These are phyloP conservation scores for Aspergillus ruber DNA, from an alignment of 2,329 filamentous ascomycete species.

Conservation along the genomic window DNA sequence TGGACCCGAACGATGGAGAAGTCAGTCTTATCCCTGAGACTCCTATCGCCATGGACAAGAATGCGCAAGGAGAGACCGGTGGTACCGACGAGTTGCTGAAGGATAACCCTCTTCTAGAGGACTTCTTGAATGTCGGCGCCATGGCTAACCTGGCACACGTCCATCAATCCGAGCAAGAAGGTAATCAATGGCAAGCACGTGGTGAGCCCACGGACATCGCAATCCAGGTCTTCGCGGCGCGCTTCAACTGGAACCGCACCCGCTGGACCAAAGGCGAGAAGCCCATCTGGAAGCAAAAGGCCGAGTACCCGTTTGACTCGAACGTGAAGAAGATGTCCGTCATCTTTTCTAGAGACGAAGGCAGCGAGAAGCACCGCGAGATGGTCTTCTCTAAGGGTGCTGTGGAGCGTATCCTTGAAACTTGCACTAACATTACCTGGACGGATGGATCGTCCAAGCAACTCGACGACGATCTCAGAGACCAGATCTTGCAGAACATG, in stretches of 20 bases:
- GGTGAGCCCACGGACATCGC: constrained; percentile 68
- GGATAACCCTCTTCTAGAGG: constrained; percentile 44
- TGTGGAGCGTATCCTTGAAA: constrained; percentile 61
- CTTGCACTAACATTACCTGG: constrained; percentile 51
- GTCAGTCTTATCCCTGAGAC: constrained; percentile 35
- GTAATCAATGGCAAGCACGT: constrained; percentile 52
- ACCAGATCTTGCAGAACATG: constrained; percentile 61
- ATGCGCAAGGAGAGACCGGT: constrained; percentile 19
- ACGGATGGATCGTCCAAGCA: constrained; percentile 33
- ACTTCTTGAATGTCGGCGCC: constrained; percentile 57
- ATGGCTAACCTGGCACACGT: constrained; percentile 61
- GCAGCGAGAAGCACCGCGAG: constrained; percentile 15
- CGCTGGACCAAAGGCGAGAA: constrained; percentile 46
- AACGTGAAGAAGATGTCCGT: constrained; percentile 72
- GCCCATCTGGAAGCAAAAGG: constrained; percentile 52
- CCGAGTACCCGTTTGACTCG: constrained; percentile 69
- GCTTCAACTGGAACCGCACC: constrained; percentile 58
- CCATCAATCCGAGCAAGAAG: constrained; percentile 46
- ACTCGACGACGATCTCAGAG: constrained; percentile 49
- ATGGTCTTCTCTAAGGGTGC: constrained; percentile 46
- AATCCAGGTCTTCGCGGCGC: constrained; percentile 65
- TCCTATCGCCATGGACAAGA: constrained; percentile 27
- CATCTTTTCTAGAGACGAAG: constrained; percentile 45
- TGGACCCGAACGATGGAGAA: constrained; percentile 51
- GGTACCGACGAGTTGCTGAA: constrained; percentile 31